These are phyloP conservation scores for Epichloe gansuensis DNA, from an alignment of 2,329 filamentous ascomycete species.

Conservation along the genomic window DNA sequence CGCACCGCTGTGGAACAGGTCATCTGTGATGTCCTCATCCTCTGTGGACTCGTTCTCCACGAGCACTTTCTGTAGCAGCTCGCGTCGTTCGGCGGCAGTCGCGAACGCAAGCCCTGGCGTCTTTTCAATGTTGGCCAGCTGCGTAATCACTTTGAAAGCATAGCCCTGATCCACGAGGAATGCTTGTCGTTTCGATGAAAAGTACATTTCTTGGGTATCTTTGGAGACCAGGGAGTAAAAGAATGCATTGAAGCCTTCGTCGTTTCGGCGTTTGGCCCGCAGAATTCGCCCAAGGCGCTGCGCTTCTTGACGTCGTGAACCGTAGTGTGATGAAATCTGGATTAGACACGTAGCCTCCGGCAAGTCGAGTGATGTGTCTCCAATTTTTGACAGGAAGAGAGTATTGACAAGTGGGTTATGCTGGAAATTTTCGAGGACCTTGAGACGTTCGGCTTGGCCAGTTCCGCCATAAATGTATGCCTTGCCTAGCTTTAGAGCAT, in stretches of 20 bases:
- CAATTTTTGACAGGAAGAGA: constrained; percentile 93
- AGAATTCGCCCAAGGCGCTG: constrained; percentile 88
- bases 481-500: constrained; percentile 73
- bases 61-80: constrained; percentile 78
- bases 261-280: constrained; percentile 86
- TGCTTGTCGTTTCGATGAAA: constrained; percentile 89
- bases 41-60: constrained; percentile 72
- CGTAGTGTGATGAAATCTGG: constrained; percentile 95
- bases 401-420: constrained; percentile 84
- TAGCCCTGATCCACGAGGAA: constrained; percentile 98
- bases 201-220: constrained; percentile 96
- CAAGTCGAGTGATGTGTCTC: constrained; percentile 92
- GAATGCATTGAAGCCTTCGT: constrained; percentile 97
- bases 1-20: constrained; percentile 27
- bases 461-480: constrained; percentile 88
- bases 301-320: constrained; percentile 90
- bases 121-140: constrained; percentile 79
- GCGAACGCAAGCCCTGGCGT: constrained; percentile 70
- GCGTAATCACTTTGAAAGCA: constrained; percentile 97
- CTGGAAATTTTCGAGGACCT: constrained; percentile 88
- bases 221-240: constrained; percentile 97
- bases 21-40: constrained; percentile 49
- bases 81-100: constrained; percentile 66
- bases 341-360: constrained; percentile 95
- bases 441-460: constrained; percentile 69